Base-by-base conservation (phyloP, 108 stramenopile species). In the Nitzschia inconspicua region DNA sequence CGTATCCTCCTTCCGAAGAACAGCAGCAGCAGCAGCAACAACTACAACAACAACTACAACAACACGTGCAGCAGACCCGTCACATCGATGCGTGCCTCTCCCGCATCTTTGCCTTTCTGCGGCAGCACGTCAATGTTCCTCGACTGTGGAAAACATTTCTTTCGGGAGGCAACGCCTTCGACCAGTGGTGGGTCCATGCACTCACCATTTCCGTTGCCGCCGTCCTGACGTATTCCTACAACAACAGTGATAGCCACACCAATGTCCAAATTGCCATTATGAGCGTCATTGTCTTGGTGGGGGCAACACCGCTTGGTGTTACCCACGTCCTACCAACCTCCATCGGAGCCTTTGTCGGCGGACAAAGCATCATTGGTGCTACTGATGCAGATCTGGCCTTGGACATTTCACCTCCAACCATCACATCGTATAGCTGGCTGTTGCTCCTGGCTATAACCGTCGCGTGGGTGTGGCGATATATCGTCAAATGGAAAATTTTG, bases 211-310 rank as follows among this genome's bases (percentile, higher is more conserved):
- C 30, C 23, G 3, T 57, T 1, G 44, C 74, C 2, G 74, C 78
- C n/a, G 16, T 52, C 10, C 18, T 72, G 34, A 64, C 66, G 9
- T 79, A 79, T 49, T 66, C 70, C 3, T 78, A 62, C 42, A 29
- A 43, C 20, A 75, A 79, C 36, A 47, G 29, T 6, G 53, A 52
- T 18, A 19, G 26, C 16, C 23, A 31, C 26, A 54, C 63, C 14
- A 74, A 79, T 48, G 65, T 79, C 14, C 78, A 79, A 37, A 58
- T 79, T 31, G 52, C 74, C 26, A 72, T 72, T 39, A 79, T 79
- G 78, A 75, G 74, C 1, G 60, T 75, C 13, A 75, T 79, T 18
- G 54, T 57, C 6, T 26, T 79, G 9, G 61, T 74, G 20, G 78
- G 74, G 6, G 61, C 66, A 11, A 62, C 66, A 4, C 73, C 78